These are phyloP conservation scores for Platanthera zijinensis DNA, from an alignment of 106 monocot species.

Conservation along the genomic window DNA sequence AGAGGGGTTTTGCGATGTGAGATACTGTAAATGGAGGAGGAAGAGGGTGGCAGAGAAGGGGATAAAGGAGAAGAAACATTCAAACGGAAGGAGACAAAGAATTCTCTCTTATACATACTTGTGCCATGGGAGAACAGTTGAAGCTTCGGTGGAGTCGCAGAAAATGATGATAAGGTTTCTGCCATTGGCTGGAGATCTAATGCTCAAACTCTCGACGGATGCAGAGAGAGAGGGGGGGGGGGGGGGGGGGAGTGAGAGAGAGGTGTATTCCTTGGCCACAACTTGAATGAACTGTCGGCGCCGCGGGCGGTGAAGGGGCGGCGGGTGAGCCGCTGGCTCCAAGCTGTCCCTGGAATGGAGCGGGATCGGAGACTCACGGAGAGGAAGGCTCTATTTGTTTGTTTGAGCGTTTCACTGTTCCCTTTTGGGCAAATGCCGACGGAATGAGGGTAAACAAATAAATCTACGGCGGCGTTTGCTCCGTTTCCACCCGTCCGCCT, in stretches of 20 bases:
- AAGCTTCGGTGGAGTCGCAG: neutral
- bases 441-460: no score
- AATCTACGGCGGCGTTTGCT: no score
- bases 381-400: no score
- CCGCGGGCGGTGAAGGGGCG: no score
- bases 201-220: neutral
- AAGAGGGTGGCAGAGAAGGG: neutral
- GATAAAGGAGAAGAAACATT: neutral
- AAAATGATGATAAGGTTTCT: neutral
- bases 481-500: no score
- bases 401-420: no score
- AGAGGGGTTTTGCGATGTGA: conserved; percentile 8
- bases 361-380: no score
- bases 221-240: neutral
- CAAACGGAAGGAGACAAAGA: neutral
- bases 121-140: neutral
- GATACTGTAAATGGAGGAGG: neutral
- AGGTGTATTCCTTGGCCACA: no score
- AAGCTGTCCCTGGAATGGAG: no score
- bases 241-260: neutral
- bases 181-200: neutral
- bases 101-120: neutral
- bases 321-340: no score
- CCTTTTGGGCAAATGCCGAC: no score
- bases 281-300: no score